Evolutionary conservation across 805 yeast species (phyloP), one percentile per base, ranked within the genome.

Genomic region (Schizosaccharomyces cryophilus): DNA sequence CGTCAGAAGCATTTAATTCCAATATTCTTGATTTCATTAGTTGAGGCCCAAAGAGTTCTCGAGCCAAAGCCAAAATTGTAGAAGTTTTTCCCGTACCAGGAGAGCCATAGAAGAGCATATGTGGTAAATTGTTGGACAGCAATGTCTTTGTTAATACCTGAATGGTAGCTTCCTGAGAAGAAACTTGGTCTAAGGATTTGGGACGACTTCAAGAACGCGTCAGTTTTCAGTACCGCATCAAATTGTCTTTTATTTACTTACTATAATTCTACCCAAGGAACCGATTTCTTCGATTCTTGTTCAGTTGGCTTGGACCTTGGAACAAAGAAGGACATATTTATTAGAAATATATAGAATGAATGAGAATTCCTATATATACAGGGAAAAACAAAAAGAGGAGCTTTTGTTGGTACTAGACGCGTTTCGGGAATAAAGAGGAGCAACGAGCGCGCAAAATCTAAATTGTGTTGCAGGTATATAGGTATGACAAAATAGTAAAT

Each of bases 11-110:
- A 72, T 93, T 93, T 70, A 93, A 77, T 69, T 93, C 98, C 61
- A 93, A 73, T 1, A 93, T 96, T 89, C 89, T 88, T 21, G 54
- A 65, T 68, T 87, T 85, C 66, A 78, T 80, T 69, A 85, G 86
- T 64, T 78, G 76, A 64, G 81, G 79, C 2, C 98, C 99, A 69
- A 84, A 89, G 7, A 89, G 79, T 67, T 88, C 95, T 62, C 80
- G 76, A 0, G 96, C 95, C 62, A 89, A 72, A 1, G 96, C 96
- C 26, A 84, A 78, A 65, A 87, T 84, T 2, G 95, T 87, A 2
- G 95, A 84, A 0, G 95, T 87, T 70, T 87, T 87, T 65, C 95
- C 95, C 0, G 95, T 87, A 24, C 95, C 95, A 19, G 95, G 95
- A 1, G 95, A 95, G 0, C 95, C 96, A 70, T 93, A 93, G 72